Percentiles rank a stretch among this genome's conserved stretches.
These are phyloP conservation scores for Tanacetum coccineum DNA, from an alignment of 129 eudicot species.

Conservation along the genomic window DNA sequence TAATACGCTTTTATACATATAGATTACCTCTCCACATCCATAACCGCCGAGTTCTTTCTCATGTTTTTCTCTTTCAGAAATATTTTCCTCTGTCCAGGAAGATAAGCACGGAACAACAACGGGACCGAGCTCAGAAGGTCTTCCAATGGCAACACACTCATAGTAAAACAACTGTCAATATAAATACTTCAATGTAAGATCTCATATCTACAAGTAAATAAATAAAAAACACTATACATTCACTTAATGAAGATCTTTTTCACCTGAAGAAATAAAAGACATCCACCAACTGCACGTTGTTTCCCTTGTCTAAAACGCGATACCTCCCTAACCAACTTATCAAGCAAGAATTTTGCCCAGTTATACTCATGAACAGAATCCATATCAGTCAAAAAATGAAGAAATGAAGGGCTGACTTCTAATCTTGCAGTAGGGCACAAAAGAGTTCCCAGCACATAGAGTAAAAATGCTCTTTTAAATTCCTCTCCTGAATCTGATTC, in stretches of 20 bases:
- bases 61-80: slow-evolving; percentile 73
- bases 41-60: slow-evolving; percentile 82
- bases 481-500: slow-evolving; percentile 77
- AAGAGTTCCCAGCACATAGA: slow-evolving; percentile 72
- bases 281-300: slow-evolving; percentile 90
- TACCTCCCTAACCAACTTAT: slow-evolving; percentile 82
- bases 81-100: slow-evolving; percentile 78
- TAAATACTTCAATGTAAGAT: slow-evolving; percentile 1
- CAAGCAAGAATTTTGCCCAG: slow-evolving; percentile 84
- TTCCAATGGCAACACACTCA: slow-evolving; percentile 76
- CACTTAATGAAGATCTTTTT: slow-evolving; percentile 17
- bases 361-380: slow-evolving; percentile 68
- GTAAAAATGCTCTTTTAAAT: slow-evolving; percentile 74
- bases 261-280: slow-evolving; percentile 86
- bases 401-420: slow-evolving; percentile 84
- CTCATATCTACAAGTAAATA: not conserved
- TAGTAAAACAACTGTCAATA: slow-evolving; percentile 62
- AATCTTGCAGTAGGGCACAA: slow-evolving; percentile 90
- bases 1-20: not conserved
- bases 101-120: slow-evolving; percentile 57
- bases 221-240: not conserved
- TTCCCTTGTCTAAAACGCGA: slow-evolving; percentile 79
- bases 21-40: slow-evolving; percentile 72
- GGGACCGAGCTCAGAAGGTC: slow-evolving; percentile 49
- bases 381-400: slow-evolving; percentile 69